Evolutionary conservation across 306 rosid species (phyloP).

Genomic region (Urtica urens): DNA sequence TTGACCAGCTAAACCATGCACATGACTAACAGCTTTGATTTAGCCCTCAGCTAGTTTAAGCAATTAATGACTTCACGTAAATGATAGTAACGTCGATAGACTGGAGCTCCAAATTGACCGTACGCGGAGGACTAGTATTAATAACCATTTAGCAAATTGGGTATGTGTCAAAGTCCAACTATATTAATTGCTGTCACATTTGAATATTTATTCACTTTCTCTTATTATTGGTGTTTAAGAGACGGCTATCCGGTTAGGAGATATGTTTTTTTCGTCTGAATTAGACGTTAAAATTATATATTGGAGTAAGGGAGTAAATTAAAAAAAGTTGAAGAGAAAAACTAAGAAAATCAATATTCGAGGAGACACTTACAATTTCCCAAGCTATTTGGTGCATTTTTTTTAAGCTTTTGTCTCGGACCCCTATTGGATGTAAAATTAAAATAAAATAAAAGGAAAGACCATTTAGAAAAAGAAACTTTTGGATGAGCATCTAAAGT

Average conservation of each 20-base stretch:
- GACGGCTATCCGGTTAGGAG: too few relatives aligned
- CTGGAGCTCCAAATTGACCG: slow-evolving; percentile 1
- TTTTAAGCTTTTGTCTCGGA: slow-evolving; percentile 8
- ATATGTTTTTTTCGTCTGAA: too few relatives aligned
- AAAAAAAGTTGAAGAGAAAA: not conserved
- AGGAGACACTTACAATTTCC: not conserved
- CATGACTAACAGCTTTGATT: not conserved
- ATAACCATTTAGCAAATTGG: not conserved
- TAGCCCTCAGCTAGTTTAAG: not conserved
- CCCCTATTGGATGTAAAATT: not conserved
- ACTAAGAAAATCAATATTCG: not conserved
- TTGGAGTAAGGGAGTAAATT: not conserved
- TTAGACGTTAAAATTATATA: not conserved
- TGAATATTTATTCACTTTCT: not conserved
- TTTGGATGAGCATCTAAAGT: not conserved
- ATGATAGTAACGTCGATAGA: slow-evolving; percentile 1
- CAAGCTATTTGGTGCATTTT: slow-evolving; percentile 4
- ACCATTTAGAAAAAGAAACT: not conserved
- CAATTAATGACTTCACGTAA: slow-evolving; percentile 5
- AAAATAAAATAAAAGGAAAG: not conserved
- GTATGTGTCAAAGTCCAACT: not conserved
- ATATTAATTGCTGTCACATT: not conserved
- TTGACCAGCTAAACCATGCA: too few relatives aligned
- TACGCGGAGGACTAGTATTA: not conserved
- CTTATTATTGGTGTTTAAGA: not conserved